Percentiles rank a stretch among this genome's conserved stretches.
Evolutionary conservation across 139 green algal species (phyloP).

Genomic region (Chlamydomonas applanata): DNA sequence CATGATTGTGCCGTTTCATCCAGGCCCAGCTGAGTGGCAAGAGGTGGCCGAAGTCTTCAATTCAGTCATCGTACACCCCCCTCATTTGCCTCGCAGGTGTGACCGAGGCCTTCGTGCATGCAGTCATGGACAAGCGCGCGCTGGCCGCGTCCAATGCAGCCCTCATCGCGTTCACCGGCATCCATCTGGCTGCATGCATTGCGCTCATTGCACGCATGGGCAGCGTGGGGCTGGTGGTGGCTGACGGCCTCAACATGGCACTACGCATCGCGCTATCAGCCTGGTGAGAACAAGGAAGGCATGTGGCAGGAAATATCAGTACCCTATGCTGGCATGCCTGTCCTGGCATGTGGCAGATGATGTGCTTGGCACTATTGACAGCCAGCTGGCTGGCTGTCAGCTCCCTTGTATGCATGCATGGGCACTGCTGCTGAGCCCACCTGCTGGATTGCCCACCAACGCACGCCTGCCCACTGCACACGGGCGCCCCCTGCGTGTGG

Average conservation of each 20-base stretch:
- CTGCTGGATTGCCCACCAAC: not conserved
- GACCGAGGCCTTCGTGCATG: slow-evolving; percentile 84
- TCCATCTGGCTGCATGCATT: slow-evolving; percentile 58
- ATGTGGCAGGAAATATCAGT: too few relatives aligned
- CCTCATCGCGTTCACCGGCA: slow-evolving; percentile 52
- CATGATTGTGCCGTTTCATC: too few relatives aligned
- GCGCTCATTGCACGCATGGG: slow-evolving; percentile 33
- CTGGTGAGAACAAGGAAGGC: slow-evolving; percentile 53
- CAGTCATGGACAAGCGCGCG: slow-evolving; percentile 39
- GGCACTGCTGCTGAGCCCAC: not conserved
- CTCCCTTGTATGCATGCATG: too few relatives aligned
- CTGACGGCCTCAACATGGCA: slow-evolving; percentile 76
- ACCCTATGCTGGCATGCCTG: too few relatives aligned
- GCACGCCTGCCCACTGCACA: not conserved
- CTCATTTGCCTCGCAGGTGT: too few relatives aligned
- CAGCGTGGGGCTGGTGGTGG: slow-evolving; percentile 64
- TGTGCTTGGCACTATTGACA: too few relatives aligned
- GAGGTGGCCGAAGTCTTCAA: too few relatives aligned
- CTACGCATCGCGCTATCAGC: slow-evolving; percentile 72
- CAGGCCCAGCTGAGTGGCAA: too few relatives aligned
- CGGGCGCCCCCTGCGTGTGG: not conserved
- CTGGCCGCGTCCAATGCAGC: slow-evolving; percentile 55
- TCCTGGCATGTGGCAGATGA: too few relatives aligned
- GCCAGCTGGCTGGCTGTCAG: too few relatives aligned
- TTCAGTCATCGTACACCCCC: too few relatives aligned